These are phyloP conservation scores for Magnusiomyces ingens DNA, from an alignment of 1,139 yeast genomes.

Conservation along the genomic window DNA sequence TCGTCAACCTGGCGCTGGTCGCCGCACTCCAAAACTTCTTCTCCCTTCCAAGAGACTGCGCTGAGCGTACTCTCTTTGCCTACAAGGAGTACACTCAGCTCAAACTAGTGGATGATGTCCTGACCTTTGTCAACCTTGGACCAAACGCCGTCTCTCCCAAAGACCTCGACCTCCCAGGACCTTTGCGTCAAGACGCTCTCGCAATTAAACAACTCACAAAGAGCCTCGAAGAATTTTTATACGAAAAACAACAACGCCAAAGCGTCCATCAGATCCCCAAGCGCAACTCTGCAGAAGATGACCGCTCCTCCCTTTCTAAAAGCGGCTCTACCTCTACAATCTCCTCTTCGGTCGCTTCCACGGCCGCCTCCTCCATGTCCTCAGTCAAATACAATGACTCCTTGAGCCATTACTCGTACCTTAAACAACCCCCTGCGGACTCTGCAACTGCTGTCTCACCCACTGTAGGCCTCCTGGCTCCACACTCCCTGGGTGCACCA, in stretches of 20 bases:
- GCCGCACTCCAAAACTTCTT: slow-evolving; percentile 24
- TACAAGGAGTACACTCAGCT: slow-evolving; percentile 27
- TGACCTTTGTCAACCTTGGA: slow-evolving; percentile 18
- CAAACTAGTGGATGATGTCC: slow-evolving; percentile 23
- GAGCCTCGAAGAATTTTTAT: slow-evolving; percentile 23
- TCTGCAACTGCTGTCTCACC: neutral
- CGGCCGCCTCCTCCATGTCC: neutral
- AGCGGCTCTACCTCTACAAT: neutral
- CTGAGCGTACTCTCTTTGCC: slow-evolving; percentile 24
- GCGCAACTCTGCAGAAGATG: neutral
- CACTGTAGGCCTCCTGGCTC: neutral
- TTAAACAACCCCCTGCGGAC: neutral
- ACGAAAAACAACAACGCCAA: neutral
- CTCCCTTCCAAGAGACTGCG: slow-evolving; percentile 22
- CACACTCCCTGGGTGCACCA: too few species aligned
- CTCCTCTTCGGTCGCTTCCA: neutral
- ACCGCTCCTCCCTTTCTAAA: neutral
- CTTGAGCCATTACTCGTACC: neutral
- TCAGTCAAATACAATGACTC: neutral
- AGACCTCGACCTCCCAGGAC: slow-evolving; percentile 22
- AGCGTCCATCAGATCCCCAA: neutral
- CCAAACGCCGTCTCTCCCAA: slow-evolving; percentile 18
- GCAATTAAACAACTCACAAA: slow-evolving; percentile 21
- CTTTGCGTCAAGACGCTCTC: slow-evolving; percentile 18
- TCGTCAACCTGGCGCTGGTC: slow-evolving; percentile 22